phyloP scores from a whole-genome alignment of 208 protist species.

The Trichomonas vaginalis region DNA sequence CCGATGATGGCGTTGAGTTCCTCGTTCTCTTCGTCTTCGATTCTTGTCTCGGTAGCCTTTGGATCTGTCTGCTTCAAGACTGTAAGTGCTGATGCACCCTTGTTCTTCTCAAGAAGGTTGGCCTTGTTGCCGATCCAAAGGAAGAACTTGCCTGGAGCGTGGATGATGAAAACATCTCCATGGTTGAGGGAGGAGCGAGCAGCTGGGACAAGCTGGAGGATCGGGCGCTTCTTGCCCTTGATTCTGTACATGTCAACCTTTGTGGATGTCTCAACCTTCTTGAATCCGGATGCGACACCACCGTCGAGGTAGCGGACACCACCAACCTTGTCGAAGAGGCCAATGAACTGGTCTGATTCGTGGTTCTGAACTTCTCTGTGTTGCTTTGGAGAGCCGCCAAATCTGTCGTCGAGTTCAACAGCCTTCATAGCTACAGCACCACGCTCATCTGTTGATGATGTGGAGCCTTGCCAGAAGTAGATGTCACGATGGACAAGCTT shows the following conservation, averaged over 20 bases:
- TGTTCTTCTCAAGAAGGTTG: not conserved
- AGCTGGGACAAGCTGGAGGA: not conserved
- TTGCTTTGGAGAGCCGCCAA: slow-evolving; percentile 35
- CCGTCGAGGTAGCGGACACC: not conserved
- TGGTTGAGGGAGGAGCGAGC: not conserved
- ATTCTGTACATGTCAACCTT: not conserved
- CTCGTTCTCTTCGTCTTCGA: not conserved
- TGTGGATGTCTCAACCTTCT: not conserved
- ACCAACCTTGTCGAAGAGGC: slow-evolving; percentile 17
- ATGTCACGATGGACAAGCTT: slow-evolving; percentile 20
- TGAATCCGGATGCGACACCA: not conserved
- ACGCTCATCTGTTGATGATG: slow-evolving; percentile 33
- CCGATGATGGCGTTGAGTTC: not conserved
- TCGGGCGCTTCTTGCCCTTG: not conserved
- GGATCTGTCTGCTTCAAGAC: not conserved
- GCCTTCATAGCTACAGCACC: slow-evolving; percentile 39
- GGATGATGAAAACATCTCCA: not conserved
- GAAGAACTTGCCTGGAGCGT: not conserved
- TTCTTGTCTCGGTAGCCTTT: not conserved
- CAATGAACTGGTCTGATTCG: slow-evolving; percentile 25
- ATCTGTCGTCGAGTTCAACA: slow-evolving; percentile 41
- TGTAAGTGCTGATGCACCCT: not conserved
- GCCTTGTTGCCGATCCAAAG: not conserved
- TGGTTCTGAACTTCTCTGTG: slow-evolving; percentile 35
- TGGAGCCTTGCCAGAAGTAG: slow-evolving; percentile 32